A percentile compares a stretch with the other conserved stretches of the same genome.
Evolutionary conservation across 2,329 filamentous ascomycete species (phyloP).

Genomic region (Hypoxylon sp.): DNA sequence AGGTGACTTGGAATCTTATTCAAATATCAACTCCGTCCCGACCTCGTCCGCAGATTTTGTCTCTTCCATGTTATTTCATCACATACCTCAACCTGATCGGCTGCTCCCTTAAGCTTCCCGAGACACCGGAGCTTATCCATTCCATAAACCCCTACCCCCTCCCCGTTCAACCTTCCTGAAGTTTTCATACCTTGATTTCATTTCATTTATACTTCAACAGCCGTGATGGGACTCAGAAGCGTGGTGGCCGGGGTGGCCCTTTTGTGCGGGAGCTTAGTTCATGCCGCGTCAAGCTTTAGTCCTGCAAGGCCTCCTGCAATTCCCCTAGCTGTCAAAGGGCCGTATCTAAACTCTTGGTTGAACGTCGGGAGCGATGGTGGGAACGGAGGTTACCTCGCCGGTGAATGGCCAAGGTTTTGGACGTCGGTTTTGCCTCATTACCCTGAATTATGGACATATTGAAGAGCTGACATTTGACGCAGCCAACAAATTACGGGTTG

Average conservation of each 20-base stretch:
- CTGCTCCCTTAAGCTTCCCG: conserved; percentile 36
- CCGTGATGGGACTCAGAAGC: conserved; percentile 51
- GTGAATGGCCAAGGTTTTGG: conserved; percentile 70
- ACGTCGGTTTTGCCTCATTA: conserved; percentile 27
- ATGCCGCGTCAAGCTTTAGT: conserved; percentile 68
- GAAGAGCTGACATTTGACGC: conserved; percentile 34
- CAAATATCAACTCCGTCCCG: conserved; percentile 43
- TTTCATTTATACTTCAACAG: conserved; percentile 36
- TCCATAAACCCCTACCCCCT: conserved; percentile 30
- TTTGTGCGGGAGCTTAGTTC: conserved; percentile 48
- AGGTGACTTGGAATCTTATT: conserved; percentile 37
- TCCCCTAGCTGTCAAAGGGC: conserved; percentile 80
- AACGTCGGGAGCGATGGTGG: conserved; percentile 72
- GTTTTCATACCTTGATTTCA: conserved; percentile 28
- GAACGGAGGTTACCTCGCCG: conserved; percentile 77
- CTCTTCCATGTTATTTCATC: conserved; percentile 32
- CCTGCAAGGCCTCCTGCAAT: conserved; percentile 77
- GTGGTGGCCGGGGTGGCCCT: conserved; percentile 51
- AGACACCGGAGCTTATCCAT: conserved; percentile 38
- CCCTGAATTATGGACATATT: neutral
- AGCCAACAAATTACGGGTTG: conserved; percentile 73
- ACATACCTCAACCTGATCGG: conserved; percentile 28
- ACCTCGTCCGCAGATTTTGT: conserved; percentile 41
- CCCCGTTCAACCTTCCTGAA: conserved; percentile 31
- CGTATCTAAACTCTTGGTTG: conserved; percentile 81